These are phyloP conservation scores for Talaromyces atroroseus DNA, from an alignment of 2,329 filamentous ascomycete genomes.

Conservation along the genomic window DNA sequence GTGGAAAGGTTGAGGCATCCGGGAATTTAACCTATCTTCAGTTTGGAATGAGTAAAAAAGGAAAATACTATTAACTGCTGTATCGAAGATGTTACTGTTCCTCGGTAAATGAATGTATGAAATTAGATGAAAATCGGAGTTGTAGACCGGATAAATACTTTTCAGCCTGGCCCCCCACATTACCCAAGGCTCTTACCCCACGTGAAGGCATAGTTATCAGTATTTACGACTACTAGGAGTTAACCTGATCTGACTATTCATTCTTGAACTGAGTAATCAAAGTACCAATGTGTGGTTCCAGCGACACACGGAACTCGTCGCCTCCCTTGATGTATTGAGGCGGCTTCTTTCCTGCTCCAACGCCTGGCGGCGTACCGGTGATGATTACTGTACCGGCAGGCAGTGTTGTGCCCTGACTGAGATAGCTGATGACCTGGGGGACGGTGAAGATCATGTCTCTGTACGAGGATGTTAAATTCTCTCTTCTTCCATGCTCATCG, in stretches of 20 bases:
- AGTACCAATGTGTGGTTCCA: slow-evolving; percentile 46
- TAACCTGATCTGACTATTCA: background rate
- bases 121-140: too few relatives aligned
- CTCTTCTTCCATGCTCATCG: too few relatives aligned
- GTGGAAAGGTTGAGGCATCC: background rate
- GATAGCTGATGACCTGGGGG: slow-evolving; percentile 37
- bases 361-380: slow-evolving; percentile 41
- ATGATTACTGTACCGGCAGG: slow-evolving; percentile 40
- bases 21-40: too few relatives aligned
- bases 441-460: slow-evolving; percentile 54
- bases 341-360: slow-evolving; percentile 35
- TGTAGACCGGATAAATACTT: background rate
- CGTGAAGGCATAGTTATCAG: background rate
- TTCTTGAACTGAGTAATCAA: slow-evolving; percentile 42
- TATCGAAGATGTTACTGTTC: too few relatives aligned
- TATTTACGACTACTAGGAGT: background rate
- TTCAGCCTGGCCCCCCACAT: background rate
- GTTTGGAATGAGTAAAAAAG: too few relatives aligned
- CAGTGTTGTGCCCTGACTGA: slow-evolving; percentile 39
- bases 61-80: too few relatives aligned
- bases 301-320: slow-evolving; percentile 46
- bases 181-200: background rate
- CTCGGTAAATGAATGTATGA: too few relatives aligned
- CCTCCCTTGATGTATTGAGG: slow-evolving; percentile 42
- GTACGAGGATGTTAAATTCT: background rate